Evolutionary conservation across 2,329 filamentous ascomycete species (phyloP).

Genomic region (Colletotrichum caudatum): DNA sequence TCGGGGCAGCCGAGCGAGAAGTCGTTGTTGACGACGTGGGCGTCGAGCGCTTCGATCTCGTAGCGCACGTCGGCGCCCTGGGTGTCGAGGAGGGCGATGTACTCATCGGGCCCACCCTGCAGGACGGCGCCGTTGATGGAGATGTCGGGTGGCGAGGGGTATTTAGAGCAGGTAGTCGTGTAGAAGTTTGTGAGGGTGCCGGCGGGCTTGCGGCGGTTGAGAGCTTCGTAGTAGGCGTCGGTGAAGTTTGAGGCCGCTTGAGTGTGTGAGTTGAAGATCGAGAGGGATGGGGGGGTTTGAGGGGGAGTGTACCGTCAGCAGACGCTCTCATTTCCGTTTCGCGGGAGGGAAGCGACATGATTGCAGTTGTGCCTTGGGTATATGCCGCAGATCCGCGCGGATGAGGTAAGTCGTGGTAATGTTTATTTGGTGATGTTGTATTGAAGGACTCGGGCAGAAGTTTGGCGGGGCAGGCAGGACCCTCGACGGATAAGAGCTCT

Average conservation of each 20-base stretch:
- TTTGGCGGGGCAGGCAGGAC: conserved; percentile 30
- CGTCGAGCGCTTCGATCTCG: conserved; percentile 81
- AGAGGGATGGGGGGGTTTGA: background rate
- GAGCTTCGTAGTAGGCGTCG: conserved; percentile 79
- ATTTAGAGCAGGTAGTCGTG: conserved; percentile 67
- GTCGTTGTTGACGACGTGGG: conserved; percentile 80
- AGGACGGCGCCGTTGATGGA: conserved; percentile 82
- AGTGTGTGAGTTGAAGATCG: conserved; percentile 10
- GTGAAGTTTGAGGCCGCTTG: conserved; percentile 79
- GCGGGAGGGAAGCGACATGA: conserved; percentile 54
- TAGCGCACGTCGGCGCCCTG: conserved; percentile 72
- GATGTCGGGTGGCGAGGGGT: conserved; percentile 73
- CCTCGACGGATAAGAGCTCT: conserved; percentile 34
- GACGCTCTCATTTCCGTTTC: conserved; percentile 60
- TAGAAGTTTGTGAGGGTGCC: conserved; percentile 77
- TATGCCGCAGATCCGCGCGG: too few relatives aligned
- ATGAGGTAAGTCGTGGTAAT: background rate
- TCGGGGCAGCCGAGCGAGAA: conserved; percentile 70
- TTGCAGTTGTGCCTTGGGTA: background rate
- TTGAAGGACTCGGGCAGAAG: conserved; percentile 22
- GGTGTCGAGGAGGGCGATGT: conserved; percentile 75
- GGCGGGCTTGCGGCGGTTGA: conserved; percentile 76
- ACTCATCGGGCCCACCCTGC: conserved; percentile 67
- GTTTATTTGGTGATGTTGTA: conserved; percentile 12
- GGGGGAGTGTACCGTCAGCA: conserved; percentile 56